A percentile compares a stretch with the other conserved stretches of the same genome.
These are phyloP conservation scores for Dryadomyces sulphureus DNA, from an alignment of 2,329 filamentous ascomycete species.

Conservation along the genomic window DNA sequence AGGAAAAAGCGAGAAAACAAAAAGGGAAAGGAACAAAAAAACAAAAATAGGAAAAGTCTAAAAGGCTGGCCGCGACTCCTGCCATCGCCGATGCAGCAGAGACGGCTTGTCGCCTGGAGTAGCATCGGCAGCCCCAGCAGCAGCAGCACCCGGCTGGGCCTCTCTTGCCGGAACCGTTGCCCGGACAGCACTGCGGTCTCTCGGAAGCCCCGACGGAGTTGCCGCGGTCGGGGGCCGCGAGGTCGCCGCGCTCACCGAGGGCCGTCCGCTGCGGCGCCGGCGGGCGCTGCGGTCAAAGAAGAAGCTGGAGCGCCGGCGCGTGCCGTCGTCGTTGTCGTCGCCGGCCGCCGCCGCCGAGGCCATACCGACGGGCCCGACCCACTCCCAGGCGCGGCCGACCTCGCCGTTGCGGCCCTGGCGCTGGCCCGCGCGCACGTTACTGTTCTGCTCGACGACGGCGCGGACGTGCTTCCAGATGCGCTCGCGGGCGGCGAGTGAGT, in stretches of 20 bases:
- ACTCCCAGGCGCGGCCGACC: conserved; percentile 53
- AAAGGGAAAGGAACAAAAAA: not conserved
- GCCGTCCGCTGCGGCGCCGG: conserved; percentile 36
- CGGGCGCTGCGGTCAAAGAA: conserved; percentile 14
- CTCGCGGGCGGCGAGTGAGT: conserved; percentile 61
- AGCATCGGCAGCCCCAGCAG: conserved; percentile 20
- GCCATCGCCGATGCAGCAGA: conserved; percentile 21
- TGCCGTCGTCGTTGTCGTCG: not conserved
- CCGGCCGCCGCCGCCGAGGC: conserved; percentile 19
- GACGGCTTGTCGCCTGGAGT: conserved; percentile 17
- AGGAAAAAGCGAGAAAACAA: not conserved
- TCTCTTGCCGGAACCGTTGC: not conserved
- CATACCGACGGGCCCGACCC: conserved; percentile 45
- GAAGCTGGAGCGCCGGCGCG: not conserved
- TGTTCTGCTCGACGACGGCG: conserved; percentile 80
- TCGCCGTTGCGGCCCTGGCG: conserved; percentile 52
- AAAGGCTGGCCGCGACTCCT: conserved; percentile 23
- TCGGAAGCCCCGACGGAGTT: too few species aligned
- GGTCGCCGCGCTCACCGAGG: conserved; percentile 27
- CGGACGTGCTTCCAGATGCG: conserved; percentile 73
- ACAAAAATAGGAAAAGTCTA: conserved; percentile 9
- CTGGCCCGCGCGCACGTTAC: conserved; percentile 69
- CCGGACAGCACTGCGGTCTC: not conserved
- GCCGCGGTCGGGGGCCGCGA: not conserved
- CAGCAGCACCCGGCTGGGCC: not conserved